Evolutionary conservation across 441 rosid genomes (phyloP).

Genomic region (Adansonia grandidieri): DNA sequence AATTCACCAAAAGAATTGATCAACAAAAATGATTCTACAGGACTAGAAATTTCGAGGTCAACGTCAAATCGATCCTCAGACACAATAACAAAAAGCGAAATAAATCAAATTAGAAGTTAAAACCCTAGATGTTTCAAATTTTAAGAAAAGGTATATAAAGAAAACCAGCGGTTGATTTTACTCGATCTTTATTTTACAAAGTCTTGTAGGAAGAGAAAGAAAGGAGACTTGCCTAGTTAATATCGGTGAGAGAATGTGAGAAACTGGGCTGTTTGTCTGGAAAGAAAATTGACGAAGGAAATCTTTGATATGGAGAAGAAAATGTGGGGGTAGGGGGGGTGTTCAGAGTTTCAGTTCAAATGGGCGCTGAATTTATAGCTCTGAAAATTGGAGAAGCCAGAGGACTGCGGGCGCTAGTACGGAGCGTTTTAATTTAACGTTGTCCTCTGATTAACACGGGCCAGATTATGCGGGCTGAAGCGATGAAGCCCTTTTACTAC

Average conservation of each 20-base stretch:
- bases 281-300: constrained; percentile 1
- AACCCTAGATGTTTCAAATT: neutral
- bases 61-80: neutral
- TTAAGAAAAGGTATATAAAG: neutral
- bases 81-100: neutral
- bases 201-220: constrained; percentile 1
- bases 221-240: constrained; percentile 7
- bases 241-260: neutral
- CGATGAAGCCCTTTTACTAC: neutral
- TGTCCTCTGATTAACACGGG: neutral
- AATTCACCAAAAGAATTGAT: constrained; percentile 8
- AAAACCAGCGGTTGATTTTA: no score
- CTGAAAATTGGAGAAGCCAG: neutral
- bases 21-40: neutral
- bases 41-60: neutral
- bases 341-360: constrained; percentile 4
- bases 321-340: neutral
- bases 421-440: neutral
- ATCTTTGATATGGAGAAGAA: neutral
- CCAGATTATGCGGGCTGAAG: neutral
- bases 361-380: neutral
- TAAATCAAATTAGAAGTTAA: neutral
- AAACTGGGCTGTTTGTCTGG: constrained; percentile 15
- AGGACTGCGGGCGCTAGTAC: neutral
- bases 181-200: neutral